These are phyloP conservation scores for Hamamelis virginiana DNA, from an alignment of 164 flowering plant genomes.

Conservation along the genomic window DNA sequence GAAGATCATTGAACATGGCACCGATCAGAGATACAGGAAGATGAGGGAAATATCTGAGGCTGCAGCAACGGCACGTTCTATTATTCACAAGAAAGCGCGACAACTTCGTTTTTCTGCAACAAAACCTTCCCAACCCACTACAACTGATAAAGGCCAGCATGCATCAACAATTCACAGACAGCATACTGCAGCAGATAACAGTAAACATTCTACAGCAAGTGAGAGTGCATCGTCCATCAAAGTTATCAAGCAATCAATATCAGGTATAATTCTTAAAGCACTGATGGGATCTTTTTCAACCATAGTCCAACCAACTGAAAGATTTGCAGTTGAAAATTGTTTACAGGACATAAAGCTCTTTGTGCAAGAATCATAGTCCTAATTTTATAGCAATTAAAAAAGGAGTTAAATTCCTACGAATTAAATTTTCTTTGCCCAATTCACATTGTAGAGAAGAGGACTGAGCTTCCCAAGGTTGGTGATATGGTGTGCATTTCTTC, in stretches of 20 bases:
- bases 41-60: constrained; percentile 52
- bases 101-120: constrained; percentile 41
- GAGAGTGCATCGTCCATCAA: constrained; percentile 9
- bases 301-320: neutral
- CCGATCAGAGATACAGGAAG: constrained; percentile 39
- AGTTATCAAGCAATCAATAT: constrained; percentile 13
- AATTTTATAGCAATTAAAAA: no score
- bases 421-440: neutral
- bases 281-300: neutral
- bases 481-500: constrained; percentile 60
- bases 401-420: no score
- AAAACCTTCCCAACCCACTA: constrained; percentile 21
- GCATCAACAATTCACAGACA: constrained; percentile 11
- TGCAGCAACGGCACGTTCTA: constrained; percentile 70
- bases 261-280: constrained; percentile 35
- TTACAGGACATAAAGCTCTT: no score
- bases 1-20: constrained; percentile 51
- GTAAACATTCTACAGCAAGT: constrained; percentile 9
- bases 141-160: constrained; percentile 14
- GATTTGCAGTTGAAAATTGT: no score
- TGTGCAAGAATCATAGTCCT: no score
- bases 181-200: constrained; percentile 9
- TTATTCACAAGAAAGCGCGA: constrained; percentile 52
- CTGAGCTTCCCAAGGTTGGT: constrained; percentile 61
- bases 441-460: constrained; percentile 43